A percentile compares a stretch with the other conserved stretches of the same genome.
phyloP scores from a whole-genome alignment of 78 protist species.

The Dictyostelium purpureum region DNA sequence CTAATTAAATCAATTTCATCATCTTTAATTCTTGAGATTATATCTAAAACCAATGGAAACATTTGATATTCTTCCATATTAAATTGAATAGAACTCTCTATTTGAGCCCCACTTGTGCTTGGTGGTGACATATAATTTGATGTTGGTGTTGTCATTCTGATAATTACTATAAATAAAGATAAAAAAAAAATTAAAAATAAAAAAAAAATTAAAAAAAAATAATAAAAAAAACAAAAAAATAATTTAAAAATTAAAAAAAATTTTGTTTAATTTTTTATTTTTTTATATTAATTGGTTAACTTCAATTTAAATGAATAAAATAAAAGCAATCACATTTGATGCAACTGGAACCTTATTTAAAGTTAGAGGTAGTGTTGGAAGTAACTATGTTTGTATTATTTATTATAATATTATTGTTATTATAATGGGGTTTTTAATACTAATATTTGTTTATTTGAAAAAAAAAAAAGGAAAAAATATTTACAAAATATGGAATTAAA shows the following conservation, averaged over 20 bases:
- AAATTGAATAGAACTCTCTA: no score
- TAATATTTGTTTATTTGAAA: no score
- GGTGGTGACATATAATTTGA: neutral
- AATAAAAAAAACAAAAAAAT: neutral
- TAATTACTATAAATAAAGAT: neutral
- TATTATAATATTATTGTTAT: neutral
- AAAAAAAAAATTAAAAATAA: neutral
- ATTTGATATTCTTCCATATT: conserved; percentile 57
- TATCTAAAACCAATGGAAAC: conserved; percentile 52
- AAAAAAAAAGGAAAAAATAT: neutral
- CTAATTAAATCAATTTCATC: conserved; percentile 60
- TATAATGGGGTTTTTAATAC: no score
- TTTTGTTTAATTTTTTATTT: neutral
- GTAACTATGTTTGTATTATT: conserved; percentile 14
- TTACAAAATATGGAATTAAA: neutral
- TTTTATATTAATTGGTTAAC: no score
- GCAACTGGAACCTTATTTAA: conserved; percentile 41
- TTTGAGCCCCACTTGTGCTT: neutral
- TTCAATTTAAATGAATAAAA: neutral
- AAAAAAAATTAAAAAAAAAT: neutral
- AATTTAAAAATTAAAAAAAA: neutral
- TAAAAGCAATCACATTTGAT: conserved; percentile 23
- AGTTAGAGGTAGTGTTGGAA: conserved; percentile 18
- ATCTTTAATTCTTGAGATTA: conserved; percentile 52
- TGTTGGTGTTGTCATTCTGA: conserved; percentile 2